Percentiles rank a stretch among this genome's conserved stretches.
Evolutionary conservation across 768 basidiomycete genomes (phyloP).

Genomic region (Glaciozyma antarctica): DNA sequence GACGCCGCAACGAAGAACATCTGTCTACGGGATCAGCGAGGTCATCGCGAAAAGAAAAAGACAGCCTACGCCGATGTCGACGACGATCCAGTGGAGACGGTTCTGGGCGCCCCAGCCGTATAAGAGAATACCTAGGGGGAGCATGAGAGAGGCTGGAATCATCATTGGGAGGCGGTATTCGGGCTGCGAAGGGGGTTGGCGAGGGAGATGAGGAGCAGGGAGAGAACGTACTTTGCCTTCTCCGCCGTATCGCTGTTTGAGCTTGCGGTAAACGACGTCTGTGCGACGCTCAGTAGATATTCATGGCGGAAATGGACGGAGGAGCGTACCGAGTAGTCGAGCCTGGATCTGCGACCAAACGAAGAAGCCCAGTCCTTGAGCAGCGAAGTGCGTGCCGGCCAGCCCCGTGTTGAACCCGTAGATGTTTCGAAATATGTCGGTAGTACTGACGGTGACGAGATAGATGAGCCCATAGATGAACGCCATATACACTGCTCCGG

Average conservation of each 20-base stretch:
- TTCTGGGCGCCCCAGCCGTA: constrained; percentile 60
- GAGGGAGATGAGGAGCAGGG: constrained; percentile 27
- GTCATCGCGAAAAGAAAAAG: background rate
- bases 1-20: constrained; percentile 21
- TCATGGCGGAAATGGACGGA: background rate
- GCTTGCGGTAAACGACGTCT: constrained; percentile 50
- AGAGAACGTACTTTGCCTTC: constrained; percentile 47
- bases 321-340: background rate
- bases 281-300: constrained; percentile 42
- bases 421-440: constrained; percentile 28
- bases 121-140: constrained; percentile 61
- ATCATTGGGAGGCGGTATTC: constrained; percentile 7
- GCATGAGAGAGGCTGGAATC: constrained; percentile 38
- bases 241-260: constrained; percentile 50
- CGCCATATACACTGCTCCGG: constrained; percentile 42
- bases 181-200: background rate
- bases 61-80: constrained; percentile 49
- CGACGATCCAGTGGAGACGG: constrained; percentile 57
- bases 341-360: constrained; percentile 43
- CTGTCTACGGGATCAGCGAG: background rate
- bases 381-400: constrained; percentile 59
- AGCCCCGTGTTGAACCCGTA: constrained; percentile 55
- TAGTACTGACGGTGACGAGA: constrained; percentile 31
- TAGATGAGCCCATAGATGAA: constrained; percentile 52
- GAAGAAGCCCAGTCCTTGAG: constrained; percentile 57